Conservation (phyloP, 83 land plant genomes). For the Larix sibirica region DNA sequence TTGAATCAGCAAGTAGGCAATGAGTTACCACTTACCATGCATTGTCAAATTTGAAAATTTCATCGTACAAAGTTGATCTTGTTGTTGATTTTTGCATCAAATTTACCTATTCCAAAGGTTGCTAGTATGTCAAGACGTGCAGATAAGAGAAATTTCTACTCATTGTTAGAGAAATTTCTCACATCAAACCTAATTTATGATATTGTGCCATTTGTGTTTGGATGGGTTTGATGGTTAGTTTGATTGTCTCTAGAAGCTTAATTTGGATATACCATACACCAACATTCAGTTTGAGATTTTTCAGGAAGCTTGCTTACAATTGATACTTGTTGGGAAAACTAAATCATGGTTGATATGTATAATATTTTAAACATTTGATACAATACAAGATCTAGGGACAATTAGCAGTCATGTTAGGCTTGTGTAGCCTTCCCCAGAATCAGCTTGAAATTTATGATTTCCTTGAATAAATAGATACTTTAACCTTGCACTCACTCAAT, state of each 20-base stretch:
- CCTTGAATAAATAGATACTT: not conserved
- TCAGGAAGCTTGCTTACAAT: not conserved
- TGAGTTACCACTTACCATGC: too few species aligned
- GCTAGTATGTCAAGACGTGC: not conserved
- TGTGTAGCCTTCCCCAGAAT: not conserved
- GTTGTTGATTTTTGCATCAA: not conserved
- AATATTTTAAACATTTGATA: not conserved
- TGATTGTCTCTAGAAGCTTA: not conserved
- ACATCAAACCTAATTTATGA: not conserved
- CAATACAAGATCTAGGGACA: not conserved
- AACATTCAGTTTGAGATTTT: not conserved
- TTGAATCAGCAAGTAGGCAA: too few species aligned
- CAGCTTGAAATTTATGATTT: not conserved
- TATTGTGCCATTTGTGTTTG: not conserved
- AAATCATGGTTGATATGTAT: not conserved
- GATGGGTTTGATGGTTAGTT: not conserved
- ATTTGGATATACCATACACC: not conserved
- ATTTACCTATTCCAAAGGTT: not conserved
- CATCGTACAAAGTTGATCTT: not conserved
- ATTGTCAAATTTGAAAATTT: too few species aligned
- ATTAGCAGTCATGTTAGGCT: not conserved
- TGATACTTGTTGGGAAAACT: too few species aligned
- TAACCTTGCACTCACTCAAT: not conserved
- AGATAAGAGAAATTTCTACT: not conserved
- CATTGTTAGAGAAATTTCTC: not conserved